These are phyloP conservation scores for Penicillium janthinellum DNA, from an alignment of 2,329 filamentous ascomycete genomes.

Conservation along the genomic window DNA sequence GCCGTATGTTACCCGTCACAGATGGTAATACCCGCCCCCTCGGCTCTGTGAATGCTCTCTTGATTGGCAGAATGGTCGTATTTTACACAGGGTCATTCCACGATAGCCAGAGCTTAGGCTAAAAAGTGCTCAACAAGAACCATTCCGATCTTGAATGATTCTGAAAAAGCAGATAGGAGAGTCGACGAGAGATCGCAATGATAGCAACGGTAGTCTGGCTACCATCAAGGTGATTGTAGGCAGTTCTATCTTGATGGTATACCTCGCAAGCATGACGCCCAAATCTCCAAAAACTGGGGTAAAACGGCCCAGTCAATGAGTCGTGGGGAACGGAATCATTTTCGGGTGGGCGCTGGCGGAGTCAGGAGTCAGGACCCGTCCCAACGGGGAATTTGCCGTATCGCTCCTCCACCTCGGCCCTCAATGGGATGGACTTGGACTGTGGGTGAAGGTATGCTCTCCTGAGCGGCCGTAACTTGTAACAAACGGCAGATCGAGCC, in stretches of 20 bases:
- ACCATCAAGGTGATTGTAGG: neutral
- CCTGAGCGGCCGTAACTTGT: neutral
- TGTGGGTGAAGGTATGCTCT: neutral
- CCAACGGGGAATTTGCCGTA: slow-evolving; percentile 7
- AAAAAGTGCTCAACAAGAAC: neutral
- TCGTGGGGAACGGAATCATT: neutral
- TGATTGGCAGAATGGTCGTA: slow-evolving; percentile 6
- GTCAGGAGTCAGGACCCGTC: neutral
- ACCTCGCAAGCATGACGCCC: neutral
- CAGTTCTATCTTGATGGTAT: neutral
- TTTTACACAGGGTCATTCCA: neutral
- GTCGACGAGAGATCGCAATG: neutral
- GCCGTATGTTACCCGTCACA: slow-evolving; percentile 34
- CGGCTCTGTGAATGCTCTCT: accelerated
- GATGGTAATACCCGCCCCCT: slow-evolving; percentile 21
- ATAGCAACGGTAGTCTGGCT: neutral
- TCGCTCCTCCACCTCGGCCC: slow-evolving; percentile 6
- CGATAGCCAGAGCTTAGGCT: neutral
- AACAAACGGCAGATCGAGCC: slow-evolving; percentile 28
- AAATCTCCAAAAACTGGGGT: slow-evolving; percentile 6
- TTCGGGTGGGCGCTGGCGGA: neutral
- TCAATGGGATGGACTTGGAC: neutral
- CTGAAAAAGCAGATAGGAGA: too few species aligned
- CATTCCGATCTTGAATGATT: slow-evolving; percentile 4
- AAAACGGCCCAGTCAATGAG: neutral